Base-by-base conservation (phyloP, 2,329 filamentous ascomycete genomes). In the Trichoderma asperellum region DNA sequence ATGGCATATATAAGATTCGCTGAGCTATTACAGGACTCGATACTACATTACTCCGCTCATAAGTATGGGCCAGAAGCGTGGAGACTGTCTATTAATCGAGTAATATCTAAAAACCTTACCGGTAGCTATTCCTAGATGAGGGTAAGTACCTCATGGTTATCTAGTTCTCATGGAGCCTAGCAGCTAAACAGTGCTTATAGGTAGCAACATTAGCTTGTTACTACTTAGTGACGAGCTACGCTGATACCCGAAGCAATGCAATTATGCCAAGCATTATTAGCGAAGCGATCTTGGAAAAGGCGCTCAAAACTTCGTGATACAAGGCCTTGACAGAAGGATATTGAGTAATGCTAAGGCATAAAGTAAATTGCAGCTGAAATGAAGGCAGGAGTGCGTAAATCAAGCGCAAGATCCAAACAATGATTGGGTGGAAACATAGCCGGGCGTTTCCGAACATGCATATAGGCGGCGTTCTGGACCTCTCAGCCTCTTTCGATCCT, bases 401-500 rank as follows among this genome's bases (percentile, higher is more conserved):
- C 11, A 40, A 24, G 8, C 27, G 27, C 14, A 57, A 43, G 55
- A 37, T 37, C 24, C 35, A 35, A 58, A 24, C 21, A 2, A 29
- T 40, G 55, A 59, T 32, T 52, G 53, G 14, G 21, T 16, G n/a
- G 40, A n/a, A n/a, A 24, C 12, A 27, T 18, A 16, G 16, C 49
- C 32, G 29, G 40, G 21, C 32, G 4, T 18, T 67, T 56, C 21
- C 61, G 61, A 55, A 24, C 34, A 24, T 55, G 49, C 55, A 58
- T 57, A 32, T 47, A 32, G 32, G 47, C 27, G 47, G 43, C 35
- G 55, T 67, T 67, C 64, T 59, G 47, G 64, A 52, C 32, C 62
- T 65, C 62, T 49, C 55, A 58, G 52, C 37, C 37, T 56, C 53
- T 35, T 27, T 29, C 63, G 47, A 66, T 47, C 63, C 63, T 49